phyloP scores from a whole-genome alignment of 805 yeast species.

The Sungouiella blattae region DNA sequence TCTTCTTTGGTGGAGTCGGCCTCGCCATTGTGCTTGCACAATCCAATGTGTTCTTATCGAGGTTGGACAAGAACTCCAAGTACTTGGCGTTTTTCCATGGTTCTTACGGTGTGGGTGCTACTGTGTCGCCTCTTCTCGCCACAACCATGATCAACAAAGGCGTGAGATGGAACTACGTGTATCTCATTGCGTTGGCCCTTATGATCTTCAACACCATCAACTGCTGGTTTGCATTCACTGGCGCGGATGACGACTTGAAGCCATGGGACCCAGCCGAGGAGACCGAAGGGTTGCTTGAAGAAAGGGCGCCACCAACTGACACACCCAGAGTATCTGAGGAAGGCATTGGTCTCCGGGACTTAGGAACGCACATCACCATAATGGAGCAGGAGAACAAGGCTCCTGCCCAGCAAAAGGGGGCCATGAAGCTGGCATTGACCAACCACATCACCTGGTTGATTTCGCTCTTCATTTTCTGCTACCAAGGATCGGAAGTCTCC shows the following conservation, averaged over 20 bases:
- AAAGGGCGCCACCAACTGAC: too few species aligned
- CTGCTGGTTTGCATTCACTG: conserved; percentile 10
- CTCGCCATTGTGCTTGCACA: conserved; percentile 19
- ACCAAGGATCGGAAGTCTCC: conserved; percentile 21
- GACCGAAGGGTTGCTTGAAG: conserved; percentile 3
- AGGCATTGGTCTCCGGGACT: conserved; percentile 8
- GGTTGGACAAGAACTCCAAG: conserved; percentile 19
- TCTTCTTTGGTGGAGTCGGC: conserved; percentile 23
- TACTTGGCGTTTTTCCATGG: conserved; percentile 21
- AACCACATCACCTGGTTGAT: conserved; percentile 18
- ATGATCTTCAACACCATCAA: conserved; percentile 10
- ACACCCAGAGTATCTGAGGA: conserved; percentile 5
- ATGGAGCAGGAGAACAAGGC: not conserved
- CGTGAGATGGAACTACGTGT: conserved; percentile 18
- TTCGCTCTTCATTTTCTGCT: conserved; percentile 16
- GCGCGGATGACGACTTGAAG: conserved; percentile 16
- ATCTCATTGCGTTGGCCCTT: conserved; percentile 14
- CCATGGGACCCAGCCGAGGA: conserved; percentile 14
- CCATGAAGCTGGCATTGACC: conserved; percentile 15
- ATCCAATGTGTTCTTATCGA: conserved; percentile 19
- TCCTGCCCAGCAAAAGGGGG: not conserved
- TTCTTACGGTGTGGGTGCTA: conserved; percentile 22
- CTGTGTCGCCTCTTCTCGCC: conserved; percentile 21
- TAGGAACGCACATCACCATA: conserved; percentile 3
- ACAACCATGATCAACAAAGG: conserved; percentile 15